These are phyloP conservation scores for Solanum aculeatissimum DNA, from an alignment of 305 asterid species.

Conservation along the genomic window DNA sequence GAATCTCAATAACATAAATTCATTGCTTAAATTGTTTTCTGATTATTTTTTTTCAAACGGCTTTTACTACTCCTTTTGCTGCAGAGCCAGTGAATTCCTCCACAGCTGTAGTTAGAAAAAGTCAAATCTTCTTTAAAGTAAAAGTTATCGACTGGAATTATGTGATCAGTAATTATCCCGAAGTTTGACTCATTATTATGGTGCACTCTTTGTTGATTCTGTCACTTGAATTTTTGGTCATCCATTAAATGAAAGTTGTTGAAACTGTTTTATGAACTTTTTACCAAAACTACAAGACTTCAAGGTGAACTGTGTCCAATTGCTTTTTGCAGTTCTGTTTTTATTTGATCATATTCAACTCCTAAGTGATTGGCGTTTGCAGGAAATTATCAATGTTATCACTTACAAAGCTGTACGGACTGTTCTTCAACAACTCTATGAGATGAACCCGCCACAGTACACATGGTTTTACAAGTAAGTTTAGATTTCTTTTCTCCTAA, in stretches of 20 bases:
- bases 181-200: background rate
- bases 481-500: background rate
- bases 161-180: background rate
- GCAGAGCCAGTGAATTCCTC: background rate
- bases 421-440: conserved; percentile 62
- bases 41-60: background rate
- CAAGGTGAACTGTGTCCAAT: background rate
- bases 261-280: background rate
- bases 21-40: background rate
- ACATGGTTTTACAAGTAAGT: conserved; percentile 59
- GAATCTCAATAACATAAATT: background rate
- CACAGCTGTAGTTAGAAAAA: background rate
- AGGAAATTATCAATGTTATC: conserved; percentile 43
- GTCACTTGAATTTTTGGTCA: background rate
- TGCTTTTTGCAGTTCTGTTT: background rate
- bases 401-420: conserved; percentile 62
- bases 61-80: background rate
- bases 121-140: background rate
- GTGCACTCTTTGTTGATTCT: background rate
- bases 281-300: background rate
- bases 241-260: background rate
- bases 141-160: background rate
- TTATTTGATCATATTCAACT: background rate
- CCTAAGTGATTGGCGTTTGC: conserved; percentile 2
- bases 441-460: conserved; percentile 60